Evolutionary conservation across 495 filamentous ascomycete species (phyloP), one percentile per base, ranked within the genome.

Genomic region (Cudoniella acicularis): DNA sequence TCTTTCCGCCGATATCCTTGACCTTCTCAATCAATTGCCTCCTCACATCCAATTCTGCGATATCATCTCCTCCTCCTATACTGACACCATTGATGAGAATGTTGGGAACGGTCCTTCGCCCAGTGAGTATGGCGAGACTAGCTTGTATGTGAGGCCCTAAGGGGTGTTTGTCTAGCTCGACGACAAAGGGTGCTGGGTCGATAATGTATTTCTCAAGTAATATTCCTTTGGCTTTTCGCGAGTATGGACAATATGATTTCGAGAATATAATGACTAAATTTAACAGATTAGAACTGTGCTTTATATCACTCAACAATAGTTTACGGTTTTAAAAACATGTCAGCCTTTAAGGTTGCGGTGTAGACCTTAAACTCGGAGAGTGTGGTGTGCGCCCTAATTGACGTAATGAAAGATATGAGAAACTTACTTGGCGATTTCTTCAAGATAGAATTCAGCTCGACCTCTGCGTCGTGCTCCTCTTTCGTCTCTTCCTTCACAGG

Each of bases 11-110:
- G 73, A 96, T 73, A 10, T 73, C 78, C 70, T 80, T 83, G 57
- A 98, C 78, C 65, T 84, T 93, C 40, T 84, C 84, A 25, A 81
- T 77, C 56, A 98, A 74, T 56, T 78, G 81, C 60, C 85, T 86
- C n/a, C 80, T 79, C 42, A 74, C 66, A 68, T 96, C 85, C 58
- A 98, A 69, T 22, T 80, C 85, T 41, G 82, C 80, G 57, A 98
- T 81, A 30, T 96, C 91, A 66, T 97, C 93, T 46, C 91, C 85
- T 24, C 94, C 94, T 23, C 94, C 94, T 61, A 98, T 92, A 66
- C 88, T 94, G 69, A 86, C 84, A 3, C 90, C 94, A 65, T 87
- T 89, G 47, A 98, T 81, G 55, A 98, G 75, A 25, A 98, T 78
- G 66, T 98, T 98, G 1, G 94, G 94, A 1, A 98, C 94, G 0